A percentile compares a stretch with the other conserved stretches of the same genome.
Conservation (phyloP, 2,329 filamentous ascomycete genomes). For the Fusarium dimerum region DNA sequence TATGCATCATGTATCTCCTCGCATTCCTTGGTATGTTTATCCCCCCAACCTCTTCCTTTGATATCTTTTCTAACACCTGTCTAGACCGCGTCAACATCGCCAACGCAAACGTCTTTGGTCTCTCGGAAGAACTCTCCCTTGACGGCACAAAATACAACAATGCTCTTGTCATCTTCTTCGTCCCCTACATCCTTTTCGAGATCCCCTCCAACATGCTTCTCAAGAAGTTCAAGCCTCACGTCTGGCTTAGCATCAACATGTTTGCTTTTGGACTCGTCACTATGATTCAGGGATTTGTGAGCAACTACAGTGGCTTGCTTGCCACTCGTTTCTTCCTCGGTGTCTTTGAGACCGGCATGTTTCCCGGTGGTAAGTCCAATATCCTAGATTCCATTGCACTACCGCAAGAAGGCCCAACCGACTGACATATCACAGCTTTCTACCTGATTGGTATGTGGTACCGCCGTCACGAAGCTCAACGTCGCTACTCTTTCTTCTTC, state of each 20-base stretch:
- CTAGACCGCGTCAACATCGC: slow-evolving; percentile 73
- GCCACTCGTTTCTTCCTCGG: slow-evolving; percentile 85
- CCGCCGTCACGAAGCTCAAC: slow-evolving; percentile 81
- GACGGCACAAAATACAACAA: slow-evolving; percentile 67
- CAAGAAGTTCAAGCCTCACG: slow-evolving; percentile 61
- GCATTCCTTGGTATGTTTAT: slow-evolving; percentile 59
- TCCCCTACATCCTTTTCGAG: slow-evolving; percentile 73
- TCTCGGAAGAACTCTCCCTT: slow-evolving; percentile 64
- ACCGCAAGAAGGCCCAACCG: background rate
- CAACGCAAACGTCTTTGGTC: slow-evolving; percentile 70
- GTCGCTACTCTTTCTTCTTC: slow-evolving; percentile 94
- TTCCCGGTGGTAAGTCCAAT: slow-evolving; percentile 42
- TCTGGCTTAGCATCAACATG: slow-evolving; percentile 82
- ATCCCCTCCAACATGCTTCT: slow-evolving; percentile 70
- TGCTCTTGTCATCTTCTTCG: slow-evolving; percentile 78
- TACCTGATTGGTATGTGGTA: slow-evolving; percentile 91
- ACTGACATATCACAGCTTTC: slow-evolving; percentile 46
- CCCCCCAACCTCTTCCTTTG: no score
- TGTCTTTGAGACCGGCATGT: slow-evolving; percentile 73
- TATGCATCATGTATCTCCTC: slow-evolving; percentile 71
- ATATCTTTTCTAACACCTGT: background rate
- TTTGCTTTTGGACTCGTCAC: slow-evolving; percentile 78
- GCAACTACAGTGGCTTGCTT: slow-evolving; percentile 76
- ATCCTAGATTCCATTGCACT: background rate
- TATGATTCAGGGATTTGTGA: slow-evolving; percentile 73